Evolutionary conservation across 495 filamentous ascomycete species (phyloP).

Genomic region (Penicillium flavigenum): DNA sequence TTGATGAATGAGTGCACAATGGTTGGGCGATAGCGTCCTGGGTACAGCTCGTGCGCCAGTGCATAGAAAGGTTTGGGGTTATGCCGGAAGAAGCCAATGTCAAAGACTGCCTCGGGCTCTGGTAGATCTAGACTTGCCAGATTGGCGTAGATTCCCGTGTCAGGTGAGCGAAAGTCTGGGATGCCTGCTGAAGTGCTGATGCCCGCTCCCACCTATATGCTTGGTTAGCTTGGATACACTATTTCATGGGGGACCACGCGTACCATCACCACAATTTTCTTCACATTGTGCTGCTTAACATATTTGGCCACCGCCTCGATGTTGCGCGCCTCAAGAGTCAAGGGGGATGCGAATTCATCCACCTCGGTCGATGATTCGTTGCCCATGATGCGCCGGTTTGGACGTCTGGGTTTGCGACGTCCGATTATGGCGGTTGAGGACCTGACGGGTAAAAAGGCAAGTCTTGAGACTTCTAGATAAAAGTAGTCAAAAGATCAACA

Average conservation of each 20-base stretch:
- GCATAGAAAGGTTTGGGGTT: slow-evolving; percentile 91
- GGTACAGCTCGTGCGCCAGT: slow-evolving; percentile 86
- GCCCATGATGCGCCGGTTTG: slow-evolving; percentile 56
- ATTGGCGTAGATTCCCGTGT: slow-evolving; percentile 86
- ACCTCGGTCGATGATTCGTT: slow-evolving; percentile 65
- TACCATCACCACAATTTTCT: slow-evolving; percentile 77
- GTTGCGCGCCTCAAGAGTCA: slow-evolving; percentile 64
- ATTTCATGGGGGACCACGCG: neutral
- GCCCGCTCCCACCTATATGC: slow-evolving; percentile 47
- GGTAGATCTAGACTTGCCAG: slow-evolving; percentile 79
- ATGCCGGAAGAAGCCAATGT: slow-evolving; percentile 78
- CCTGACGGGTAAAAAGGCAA: neutral
- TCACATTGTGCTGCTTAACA: slow-evolving; percentile 65
- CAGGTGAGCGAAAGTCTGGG: slow-evolving; percentile 83
- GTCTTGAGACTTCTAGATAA: neutral
- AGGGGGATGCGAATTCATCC: slow-evolving; percentile 61
- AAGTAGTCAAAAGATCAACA: neutral
- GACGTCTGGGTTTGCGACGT: slow-evolving; percentile 35
- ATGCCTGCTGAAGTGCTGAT: slow-evolving; percentile 83
- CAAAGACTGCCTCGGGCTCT: slow-evolving; percentile 74
- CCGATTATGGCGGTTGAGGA: slow-evolving; percentile 30
- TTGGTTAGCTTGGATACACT: neutral
- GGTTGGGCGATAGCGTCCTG: slow-evolving; percentile 86
- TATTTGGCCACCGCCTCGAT: slow-evolving; percentile 71
- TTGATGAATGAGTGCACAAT: slow-evolving; percentile 78